These are phyloP conservation scores for Erysimum cheiri DNA, from an alignment of 441 rosid species.

Conservation along the genomic window DNA sequence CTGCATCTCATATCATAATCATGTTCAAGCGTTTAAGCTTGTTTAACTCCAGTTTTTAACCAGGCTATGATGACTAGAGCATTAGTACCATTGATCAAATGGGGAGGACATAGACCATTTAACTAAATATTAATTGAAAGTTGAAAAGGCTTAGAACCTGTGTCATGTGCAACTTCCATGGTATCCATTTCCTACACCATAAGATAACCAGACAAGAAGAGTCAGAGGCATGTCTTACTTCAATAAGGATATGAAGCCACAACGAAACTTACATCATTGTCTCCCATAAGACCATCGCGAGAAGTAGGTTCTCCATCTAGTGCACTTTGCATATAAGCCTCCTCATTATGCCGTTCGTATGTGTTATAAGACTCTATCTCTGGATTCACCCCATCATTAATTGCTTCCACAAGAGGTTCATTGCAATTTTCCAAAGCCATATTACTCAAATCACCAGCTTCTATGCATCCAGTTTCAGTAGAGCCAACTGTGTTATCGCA, in stretches of 20 bases:
- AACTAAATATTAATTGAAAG: conserved; percentile 7
- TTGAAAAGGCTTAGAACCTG: conserved; percentile 59
- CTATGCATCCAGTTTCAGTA: conserved; percentile 44
- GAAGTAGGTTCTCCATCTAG: conserved; percentile 49
- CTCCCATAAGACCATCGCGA: conserved; percentile 46
- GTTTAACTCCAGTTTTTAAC: conserved; percentile 6
- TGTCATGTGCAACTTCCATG: conserved; percentile 62
- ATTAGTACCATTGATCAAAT: conserved; percentile 23
- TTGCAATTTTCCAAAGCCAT: conserved; percentile 45
- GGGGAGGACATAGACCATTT: conserved; percentile 27
- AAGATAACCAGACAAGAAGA: conserved; percentile 18
- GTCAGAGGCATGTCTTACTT: conserved; percentile 31
- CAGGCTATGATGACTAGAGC: conserved; percentile 11
- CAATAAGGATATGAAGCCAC: conserved; percentile 23
- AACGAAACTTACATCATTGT: conserved; percentile 60
- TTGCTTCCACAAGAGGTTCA: conserved; percentile 48
- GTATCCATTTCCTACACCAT: conserved; percentile 72
- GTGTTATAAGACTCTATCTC: conserved; percentile 49
- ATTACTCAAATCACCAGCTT: conserved; percentile 46
- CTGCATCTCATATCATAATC: conserved; percentile 31
- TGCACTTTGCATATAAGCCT: conserved; percentile 50
- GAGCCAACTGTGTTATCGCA: conserved; percentile 41
- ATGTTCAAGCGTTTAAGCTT: conserved; percentile 17
- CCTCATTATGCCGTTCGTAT: conserved; percentile 45
- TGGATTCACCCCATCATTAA: conserved; percentile 46